Conservation (phyloP, 2,329 filamentous ascomycete species). For the Fusarium sp. region DNA sequence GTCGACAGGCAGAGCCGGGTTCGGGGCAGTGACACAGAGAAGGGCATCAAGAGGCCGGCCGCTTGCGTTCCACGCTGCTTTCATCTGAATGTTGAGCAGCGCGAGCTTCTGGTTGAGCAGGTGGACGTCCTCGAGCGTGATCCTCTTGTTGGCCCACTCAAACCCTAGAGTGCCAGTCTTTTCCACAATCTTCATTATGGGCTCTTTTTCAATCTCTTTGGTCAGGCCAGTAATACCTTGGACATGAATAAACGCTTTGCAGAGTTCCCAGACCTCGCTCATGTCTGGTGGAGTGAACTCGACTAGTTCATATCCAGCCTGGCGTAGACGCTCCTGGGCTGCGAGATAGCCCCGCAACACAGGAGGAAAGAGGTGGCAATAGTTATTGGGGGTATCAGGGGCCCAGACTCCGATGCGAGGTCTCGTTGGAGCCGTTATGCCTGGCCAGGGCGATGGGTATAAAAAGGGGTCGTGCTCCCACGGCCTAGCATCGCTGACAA, state of each 20-base stretch:
- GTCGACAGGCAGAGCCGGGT: neutral
- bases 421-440: neutral
- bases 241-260: conserved; percentile 3
- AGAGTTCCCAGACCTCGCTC: conserved; percentile 1
- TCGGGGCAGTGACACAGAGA: neutral
- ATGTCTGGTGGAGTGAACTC: conserved; percentile 2
- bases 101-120: neutral
- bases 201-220: neutral
- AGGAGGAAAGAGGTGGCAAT: neutral
- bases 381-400: neutral
- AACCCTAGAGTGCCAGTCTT: neutral
- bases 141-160: neutral
- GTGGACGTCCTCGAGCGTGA: neutral
- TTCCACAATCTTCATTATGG: neutral
- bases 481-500: neutral
- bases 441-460: neutral
- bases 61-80: neutral
- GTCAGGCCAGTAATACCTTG: neutral
- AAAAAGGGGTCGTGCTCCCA: neutral
- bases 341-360: neutral
- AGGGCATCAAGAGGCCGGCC: neutral
- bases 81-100: neutral
- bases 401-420: neutral
- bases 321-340: neutral
- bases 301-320: neutral